Evolutionary conservation across 352 stramenopile genomes (phyloP).

Genomic region (Phytophthora hibernalis): DNA sequence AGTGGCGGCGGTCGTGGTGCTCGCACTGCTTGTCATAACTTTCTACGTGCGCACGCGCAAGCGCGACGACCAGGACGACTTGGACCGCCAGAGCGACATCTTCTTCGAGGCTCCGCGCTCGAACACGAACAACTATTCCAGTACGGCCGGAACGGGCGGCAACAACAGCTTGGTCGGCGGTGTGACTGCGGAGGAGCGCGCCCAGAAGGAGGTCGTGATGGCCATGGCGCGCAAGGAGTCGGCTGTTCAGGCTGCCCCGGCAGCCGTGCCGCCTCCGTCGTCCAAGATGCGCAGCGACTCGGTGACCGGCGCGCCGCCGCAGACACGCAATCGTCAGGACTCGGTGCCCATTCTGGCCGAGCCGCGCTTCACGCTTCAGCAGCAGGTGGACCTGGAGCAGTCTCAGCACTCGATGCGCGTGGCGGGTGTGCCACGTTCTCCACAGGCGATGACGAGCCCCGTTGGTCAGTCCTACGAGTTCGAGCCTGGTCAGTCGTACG

Average conservation of each 20-base stretch:
- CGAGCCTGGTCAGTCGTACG: conserved; percentile 25
- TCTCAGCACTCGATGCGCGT: conserved; percentile 35
- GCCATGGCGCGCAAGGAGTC: conserved; percentile 49
- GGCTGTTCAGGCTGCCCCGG: conserved; percentile 18
- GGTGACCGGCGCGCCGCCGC: conserved; percentile 33
- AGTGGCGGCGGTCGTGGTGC: conserved; percentile 62
- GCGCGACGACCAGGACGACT: conserved; percentile 53
- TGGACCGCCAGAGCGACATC: conserved; percentile 63
- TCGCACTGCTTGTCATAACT: conserved; percentile 62
- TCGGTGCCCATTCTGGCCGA: conserved; percentile 41
- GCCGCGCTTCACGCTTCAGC: conserved; percentile 50
- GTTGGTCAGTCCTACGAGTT: conserved; percentile 36
- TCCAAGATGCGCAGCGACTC: conserved; percentile 53
- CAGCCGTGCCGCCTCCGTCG: conserved; percentile 25
- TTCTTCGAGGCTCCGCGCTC: conserved; percentile 70
- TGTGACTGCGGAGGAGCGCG: conserved; percentile 28
- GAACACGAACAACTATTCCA: conserved; percentile 58
- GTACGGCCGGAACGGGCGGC: conserved; percentile 16
- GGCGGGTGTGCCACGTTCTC: conserved; percentile 30
- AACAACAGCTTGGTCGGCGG: conserved; percentile 20
- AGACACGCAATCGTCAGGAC: conserved; percentile 42
- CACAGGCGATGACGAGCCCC: conserved; percentile 34
- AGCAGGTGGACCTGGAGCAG: conserved; percentile 44
- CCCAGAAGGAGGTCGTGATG: conserved; percentile 35
- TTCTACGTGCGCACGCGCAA: conserved; percentile 63